Conservation (phyloP, 257 asterid species). For the Solanum rostratum region DNA sequence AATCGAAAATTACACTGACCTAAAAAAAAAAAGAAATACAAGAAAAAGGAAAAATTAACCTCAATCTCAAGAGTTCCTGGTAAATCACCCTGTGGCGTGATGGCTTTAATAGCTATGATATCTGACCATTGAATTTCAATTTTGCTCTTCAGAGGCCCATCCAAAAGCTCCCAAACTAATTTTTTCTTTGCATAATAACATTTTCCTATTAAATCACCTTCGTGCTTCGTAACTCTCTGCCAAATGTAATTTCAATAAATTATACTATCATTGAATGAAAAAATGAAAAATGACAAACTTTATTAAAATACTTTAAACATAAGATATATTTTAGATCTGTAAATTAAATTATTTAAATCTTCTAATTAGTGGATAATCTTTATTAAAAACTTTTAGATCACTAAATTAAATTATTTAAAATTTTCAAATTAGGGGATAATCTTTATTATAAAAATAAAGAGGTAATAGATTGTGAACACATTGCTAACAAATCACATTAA, state of each 20-base stretch:
- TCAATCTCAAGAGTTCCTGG: constrained; percentile 46
- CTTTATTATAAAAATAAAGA: background rate
- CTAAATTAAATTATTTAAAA: background rate
- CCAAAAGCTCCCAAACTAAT: constrained; percentile 71
- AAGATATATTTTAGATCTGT: background rate
- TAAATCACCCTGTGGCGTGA: background rate
- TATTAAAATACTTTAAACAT: background rate
- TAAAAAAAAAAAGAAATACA: background rate
- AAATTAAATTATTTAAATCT: background rate
- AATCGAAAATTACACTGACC: background rate
- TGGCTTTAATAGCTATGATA: constrained; percentile 45
- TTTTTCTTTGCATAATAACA: constrained; percentile 50
- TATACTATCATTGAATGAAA: background rate
- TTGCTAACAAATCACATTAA: no score
- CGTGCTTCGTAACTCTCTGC: constrained; percentile 36
- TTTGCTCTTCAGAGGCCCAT: constrained; percentile 57
- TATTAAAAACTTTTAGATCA: background rate
- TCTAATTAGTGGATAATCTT: no score
- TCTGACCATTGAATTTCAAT: constrained; percentile 70
- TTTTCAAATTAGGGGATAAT: background rate
- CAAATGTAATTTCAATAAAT: background rate
- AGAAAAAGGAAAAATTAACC: constrained; percentile 15
- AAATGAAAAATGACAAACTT: no score
- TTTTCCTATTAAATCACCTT: constrained; percentile 57
- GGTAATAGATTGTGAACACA: background rate